phyloP scores from a whole-genome alignment of 441 rosid genomes.

The Cnidoscolus chayamansa region DNA sequence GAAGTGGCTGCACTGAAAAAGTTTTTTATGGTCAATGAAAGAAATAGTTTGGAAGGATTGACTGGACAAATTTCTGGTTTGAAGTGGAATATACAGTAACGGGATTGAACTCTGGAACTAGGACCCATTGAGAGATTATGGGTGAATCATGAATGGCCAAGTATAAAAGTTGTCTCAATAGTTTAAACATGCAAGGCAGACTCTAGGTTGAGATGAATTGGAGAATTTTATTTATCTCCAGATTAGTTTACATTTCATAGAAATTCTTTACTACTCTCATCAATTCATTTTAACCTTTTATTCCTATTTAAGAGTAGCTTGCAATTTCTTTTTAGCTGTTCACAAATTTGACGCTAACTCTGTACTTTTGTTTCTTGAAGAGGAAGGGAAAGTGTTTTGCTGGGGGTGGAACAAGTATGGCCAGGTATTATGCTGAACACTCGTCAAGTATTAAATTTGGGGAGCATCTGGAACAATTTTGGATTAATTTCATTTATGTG shows the following conservation, averaged over 20 bases:
- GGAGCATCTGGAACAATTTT: background rate
- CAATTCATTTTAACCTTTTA: background rate
- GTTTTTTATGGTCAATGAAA: no score
- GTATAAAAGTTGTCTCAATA: no score
- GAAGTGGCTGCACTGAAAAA: no score
- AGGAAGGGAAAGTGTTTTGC: constrained; percentile 65
- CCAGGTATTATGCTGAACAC: constrained; percentile 54
- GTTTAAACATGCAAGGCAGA: no score
- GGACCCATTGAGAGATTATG: no score
- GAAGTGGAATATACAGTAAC: no score
- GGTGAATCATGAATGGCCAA: no score
- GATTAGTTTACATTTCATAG: background rate
- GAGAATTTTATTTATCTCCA: background rate
- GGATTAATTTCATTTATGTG: constrained; percentile 3
- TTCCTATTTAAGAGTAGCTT: background rate
- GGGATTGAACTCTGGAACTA: no score
- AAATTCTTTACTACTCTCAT: background rate
- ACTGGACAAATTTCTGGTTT: no score
- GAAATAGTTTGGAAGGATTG: no score
- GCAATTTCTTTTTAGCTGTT: background rate
- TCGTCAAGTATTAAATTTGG: background rate
- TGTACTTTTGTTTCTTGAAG: constrained; percentile 42
- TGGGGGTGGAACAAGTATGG: constrained; percentile 99
- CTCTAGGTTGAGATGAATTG: background rate
- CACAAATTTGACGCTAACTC: background rate